Percentiles rank a stretch among this genome's conserved stretches.
These are phyloP conservation scores for Podila epicladia DNA, from an alignment of 192 early-diverging fungal genomes.

Conservation along the genomic window DNA sequence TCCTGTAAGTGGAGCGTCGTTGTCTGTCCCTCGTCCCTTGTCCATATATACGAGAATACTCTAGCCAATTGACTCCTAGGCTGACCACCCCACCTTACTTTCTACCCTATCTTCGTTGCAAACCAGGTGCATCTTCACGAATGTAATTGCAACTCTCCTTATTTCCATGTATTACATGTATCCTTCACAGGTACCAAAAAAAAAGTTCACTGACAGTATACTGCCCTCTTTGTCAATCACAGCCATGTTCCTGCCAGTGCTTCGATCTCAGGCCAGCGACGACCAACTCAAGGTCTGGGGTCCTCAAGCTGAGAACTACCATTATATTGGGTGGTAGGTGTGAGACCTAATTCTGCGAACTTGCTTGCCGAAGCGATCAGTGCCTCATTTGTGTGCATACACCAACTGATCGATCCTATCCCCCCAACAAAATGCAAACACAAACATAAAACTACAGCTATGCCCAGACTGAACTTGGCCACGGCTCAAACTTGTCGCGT, in stretches of 20 bases:
- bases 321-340: constrained; percentile 61
- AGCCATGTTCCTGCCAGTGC: constrained; percentile 64
- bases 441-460: constrained; percentile 71
- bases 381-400: not conserved
- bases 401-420: constrained; percentile 32
- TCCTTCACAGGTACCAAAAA: not conserved
- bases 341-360: no score
- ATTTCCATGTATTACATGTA: no score
- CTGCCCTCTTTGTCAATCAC: not conserved
- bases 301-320: constrained; percentile 56
- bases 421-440: constrained; percentile 73
- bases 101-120: not conserved
- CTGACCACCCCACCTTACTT: not conserved
- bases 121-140: constrained; percentile 52
- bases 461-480: constrained; percentile 67
- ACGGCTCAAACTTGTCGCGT: constrained; percentile 87
- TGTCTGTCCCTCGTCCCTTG: constrained; percentile 1
- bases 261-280: constrained; percentile 56
- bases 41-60: not conserved
- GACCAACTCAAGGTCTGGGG: constrained; percentile 62
- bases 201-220: not conserved
- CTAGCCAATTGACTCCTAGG: no score
- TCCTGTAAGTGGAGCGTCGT: constrained; percentile 21
- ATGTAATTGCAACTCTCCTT: constrained; percentile 12
- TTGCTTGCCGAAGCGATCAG: not conserved